phyloP scores from a whole-genome alignment of 345 rosid genomes.

The Boechera stricta region DNA sequence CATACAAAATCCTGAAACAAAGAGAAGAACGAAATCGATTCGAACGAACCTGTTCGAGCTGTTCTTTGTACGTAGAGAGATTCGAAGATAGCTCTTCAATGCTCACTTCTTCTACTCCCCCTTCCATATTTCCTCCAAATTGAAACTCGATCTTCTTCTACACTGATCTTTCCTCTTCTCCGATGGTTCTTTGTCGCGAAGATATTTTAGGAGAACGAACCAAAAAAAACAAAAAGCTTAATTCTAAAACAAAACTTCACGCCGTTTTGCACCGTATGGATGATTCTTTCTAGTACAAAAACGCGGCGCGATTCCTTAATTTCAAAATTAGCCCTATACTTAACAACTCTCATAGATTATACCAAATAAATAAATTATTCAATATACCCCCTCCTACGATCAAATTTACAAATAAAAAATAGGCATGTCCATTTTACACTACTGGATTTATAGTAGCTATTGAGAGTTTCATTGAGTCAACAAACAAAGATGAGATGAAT shows the following conservation, averaged over 20 bases:
- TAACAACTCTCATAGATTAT: neutral
- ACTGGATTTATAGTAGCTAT: too few relatives aligned
- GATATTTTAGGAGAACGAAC: slow-evolving; percentile 14
- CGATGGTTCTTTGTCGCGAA: slow-evolving; percentile 25
- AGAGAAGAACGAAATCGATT: slow-evolving; percentile 17
- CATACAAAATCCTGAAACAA: slow-evolving; percentile 2
- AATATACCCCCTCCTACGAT: too few relatives aligned
- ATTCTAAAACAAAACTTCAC: slow-evolving; percentile 21
- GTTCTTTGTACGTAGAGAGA: slow-evolving; percentile 89
- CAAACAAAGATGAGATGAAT: neutral
- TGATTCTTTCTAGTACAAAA: neutral
- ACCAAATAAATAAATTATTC: neutral
- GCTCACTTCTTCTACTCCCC: slow-evolving; percentile 84
- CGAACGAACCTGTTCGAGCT: slow-evolving; percentile 76
- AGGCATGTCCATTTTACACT: too few relatives aligned
- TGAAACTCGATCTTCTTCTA: slow-evolving; percentile 17
- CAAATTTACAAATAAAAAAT: too few relatives aligned
- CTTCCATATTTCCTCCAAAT: slow-evolving; percentile 54
- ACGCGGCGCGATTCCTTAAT: slow-evolving; percentile 26
- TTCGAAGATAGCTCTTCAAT: slow-evolving; percentile 74
- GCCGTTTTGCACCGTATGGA: slow-evolving; percentile 31
- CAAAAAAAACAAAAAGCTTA: neutral
- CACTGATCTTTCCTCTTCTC: slow-evolving; percentile 37
- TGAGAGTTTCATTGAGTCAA: neutral
- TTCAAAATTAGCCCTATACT: neutral